Evolutionary conservation across 208 protist genomes (phyloP), one percentile per base, ranked within the genome.

Genomic region (Leptomonas seymouri): DNA sequence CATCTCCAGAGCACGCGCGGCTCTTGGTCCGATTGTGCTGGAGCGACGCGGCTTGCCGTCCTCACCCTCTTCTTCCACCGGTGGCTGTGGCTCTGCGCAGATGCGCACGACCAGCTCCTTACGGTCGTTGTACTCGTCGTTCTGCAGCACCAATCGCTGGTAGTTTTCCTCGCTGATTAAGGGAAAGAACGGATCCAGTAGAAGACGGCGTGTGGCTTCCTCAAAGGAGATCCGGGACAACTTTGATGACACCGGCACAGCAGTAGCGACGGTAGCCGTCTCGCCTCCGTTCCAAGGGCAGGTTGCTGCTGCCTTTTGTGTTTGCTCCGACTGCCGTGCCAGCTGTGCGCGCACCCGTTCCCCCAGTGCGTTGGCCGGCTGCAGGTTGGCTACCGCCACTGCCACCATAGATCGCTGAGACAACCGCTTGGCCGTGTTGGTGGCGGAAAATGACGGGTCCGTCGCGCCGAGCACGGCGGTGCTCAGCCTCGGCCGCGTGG

Each of bases 161-260:
- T 81, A 87, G 79, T 94, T 92, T 62, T 94, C 89, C 54, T 92
- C 89, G 70, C 86, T 82, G 23, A 81, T 41, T 51, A 94, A 75
- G 15, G 76, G 46, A 55, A 90, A 92, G 44, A 91, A 44, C 0
- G 89, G 85, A 36, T 91, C 82, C 23, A 63, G 49, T 23, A 86
- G 63, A 27, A 91, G 81, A 36, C 51, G 64, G 11, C 67, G 65
- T 25, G 39, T 74, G 7, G 62, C 72, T 7, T 56, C 74, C n/a
- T 65, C 50, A 2, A 62, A 63, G 12, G 73, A 56, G 8, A 55
- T 27, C 14, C 51, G 48, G 0, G 30, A 54, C 41, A 53, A 57
- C 8, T 31, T 11, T 16, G 34, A 36, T n/a, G 5, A 21, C 34
- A 34, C 51, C 0, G 50, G 0, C 14, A 27, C 28, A 16, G 28